Base-by-base conservation (phyloP, 1,284 basidiomycete genomes). In the Rhodotorula sp. region DNA sequence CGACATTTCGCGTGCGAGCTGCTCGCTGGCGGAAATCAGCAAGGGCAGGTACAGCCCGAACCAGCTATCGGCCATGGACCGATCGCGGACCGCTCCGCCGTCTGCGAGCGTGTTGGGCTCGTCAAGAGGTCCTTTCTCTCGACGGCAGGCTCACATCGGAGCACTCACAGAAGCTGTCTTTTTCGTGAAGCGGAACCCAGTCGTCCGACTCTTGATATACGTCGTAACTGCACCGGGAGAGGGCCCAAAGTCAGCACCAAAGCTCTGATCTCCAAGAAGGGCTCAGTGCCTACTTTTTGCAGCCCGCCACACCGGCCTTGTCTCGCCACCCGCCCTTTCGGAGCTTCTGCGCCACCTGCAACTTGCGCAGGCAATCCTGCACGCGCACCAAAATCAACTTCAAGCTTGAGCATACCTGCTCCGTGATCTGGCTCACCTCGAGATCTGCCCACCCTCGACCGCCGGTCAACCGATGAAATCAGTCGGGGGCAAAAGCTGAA, bases 281-380 rank as follows among this genome's bases (percentile, higher is more conserved):
- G 28, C 28, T 28, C 28, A 28, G 28, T 28, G 26, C 66, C 52
- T 18, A 62, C 66, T n/a, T 43, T 18, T 63, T 68, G 61, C 66
- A 68, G 15, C 66, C 66, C 5, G 59, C 57, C 14, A 28, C 48
- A 15, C 66, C 66, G 2, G 61, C 66, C 31, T 58, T 49, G 23
- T 59, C 61, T 8, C 66, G 56, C 66, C 66, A 68, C 6, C 66
- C 61, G 3, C 66, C 66, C 18, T 63, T 68, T 14, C 66, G 56
- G 2, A 68, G 56, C 48, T 54, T 47, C 23, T 55, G 61, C 48
- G 61, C 66, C 14, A 52, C 38, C 0, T 12, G 6, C 4, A 68
- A 50, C 50, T 68, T 68, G 34, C 49, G 56, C 3, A 54, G 38
- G 55, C 66, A 68, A 56, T 68, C 62, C 66, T 67, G 48, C 23